A percentile compares a stretch with the other conserved stretches of the same genome.
phyloP scores from a whole-genome alignment of 306 rosid genomes.

The Morella rubra region DNA sequence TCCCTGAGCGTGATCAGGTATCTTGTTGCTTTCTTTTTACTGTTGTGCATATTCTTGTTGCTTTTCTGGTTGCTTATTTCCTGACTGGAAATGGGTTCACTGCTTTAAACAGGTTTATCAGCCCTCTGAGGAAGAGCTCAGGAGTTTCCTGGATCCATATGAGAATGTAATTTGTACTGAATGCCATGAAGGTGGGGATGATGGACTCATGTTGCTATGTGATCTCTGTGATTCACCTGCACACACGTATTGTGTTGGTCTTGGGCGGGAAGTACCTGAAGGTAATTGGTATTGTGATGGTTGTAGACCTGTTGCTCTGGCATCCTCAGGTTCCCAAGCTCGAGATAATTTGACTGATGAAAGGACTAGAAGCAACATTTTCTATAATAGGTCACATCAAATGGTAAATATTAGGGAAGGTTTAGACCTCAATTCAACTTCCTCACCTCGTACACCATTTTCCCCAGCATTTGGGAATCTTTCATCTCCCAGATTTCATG shows the following conservation, averaged over 20 bases:
- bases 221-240: conserved; percentile 98
- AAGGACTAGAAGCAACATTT: conserved; percentile 45
- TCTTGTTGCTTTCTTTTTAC: conserved; percentile 18
- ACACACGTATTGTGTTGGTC: conserved; percentile 94
- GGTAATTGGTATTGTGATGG: conserved; percentile 94
- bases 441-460: conserved; percentile 54
- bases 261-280: conserved; percentile 85
- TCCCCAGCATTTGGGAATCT: conserved; percentile 59
- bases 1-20: conserved; percentile 99
- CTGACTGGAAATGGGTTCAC: conserved; percentile 21
- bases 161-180: conserved; percentile 85
- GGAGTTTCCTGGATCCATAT: conserved; percentile 93
- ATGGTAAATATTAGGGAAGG: conserved; percentile 46
- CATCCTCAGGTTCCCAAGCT: conserved; percentile 69
- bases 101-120: conserved; percentile 76
- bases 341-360: conserved; percentile 54
- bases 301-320: conserved; percentile 75
- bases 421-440: conserved; percentile 67
- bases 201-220: conserved; percentile 85
- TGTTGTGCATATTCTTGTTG: conserved; percentile 20
- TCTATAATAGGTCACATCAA: conserved; percentile 51
- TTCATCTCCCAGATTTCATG: conserved; percentile 61
- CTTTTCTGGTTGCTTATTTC: conserved; percentile 16
- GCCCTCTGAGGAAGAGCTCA: conserved; percentile 97
- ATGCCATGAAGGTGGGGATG: conserved; percentile 92